Conservation (phyloP, 352 stramenopile genomes). For the Phytophthora megakarya region DNA sequence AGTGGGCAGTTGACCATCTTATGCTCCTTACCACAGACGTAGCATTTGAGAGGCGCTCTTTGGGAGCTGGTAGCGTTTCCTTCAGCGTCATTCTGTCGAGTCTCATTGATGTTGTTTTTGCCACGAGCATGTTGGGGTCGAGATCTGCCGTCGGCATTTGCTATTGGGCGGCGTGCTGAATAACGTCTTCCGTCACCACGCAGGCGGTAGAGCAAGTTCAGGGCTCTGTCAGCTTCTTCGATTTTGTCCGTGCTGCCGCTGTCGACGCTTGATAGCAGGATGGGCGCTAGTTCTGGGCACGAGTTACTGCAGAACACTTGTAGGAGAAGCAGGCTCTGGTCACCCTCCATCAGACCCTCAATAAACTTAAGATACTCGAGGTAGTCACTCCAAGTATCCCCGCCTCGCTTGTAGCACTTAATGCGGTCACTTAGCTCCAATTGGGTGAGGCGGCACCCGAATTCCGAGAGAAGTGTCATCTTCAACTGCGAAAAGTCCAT, state of each 20-base stretch:
- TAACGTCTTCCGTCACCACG: neutral
- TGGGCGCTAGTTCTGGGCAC: neutral
- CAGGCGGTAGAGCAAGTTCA: constrained; percentile 5
- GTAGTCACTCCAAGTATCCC: constrained; percentile 4
- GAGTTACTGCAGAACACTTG: constrained; percentile 8
- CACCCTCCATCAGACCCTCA: constrained; percentile 12
- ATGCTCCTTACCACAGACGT: too few relatives aligned
- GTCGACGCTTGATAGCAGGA: neutral
- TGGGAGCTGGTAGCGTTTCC: too few relatives aligned
- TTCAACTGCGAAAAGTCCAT: constrained; percentile 1
- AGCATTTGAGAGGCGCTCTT: too few relatives aligned
- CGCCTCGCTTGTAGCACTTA: neutral
- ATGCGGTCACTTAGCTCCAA: constrained; percentile 11
- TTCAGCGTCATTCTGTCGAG: too few relatives aligned
- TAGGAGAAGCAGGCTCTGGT: constrained; percentile 1
- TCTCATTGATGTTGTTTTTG: too few relatives aligned
- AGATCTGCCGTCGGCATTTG: too few relatives aligned
- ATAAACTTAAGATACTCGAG: constrained; percentile 18
- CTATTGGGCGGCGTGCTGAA: too few relatives aligned
- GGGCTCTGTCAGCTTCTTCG: neutral
- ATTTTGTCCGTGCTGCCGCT: neutral
- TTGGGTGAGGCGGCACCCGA: constrained; percentile 2
- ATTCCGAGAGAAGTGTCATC: neutral
- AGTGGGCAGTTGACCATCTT: too few relatives aligned
- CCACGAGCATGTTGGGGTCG: too few relatives aligned